These are phyloP conservation scores for Pyropia yezoensis DNA, from an alignment of 23 red algal species.

Conservation along the genomic window DNA sequence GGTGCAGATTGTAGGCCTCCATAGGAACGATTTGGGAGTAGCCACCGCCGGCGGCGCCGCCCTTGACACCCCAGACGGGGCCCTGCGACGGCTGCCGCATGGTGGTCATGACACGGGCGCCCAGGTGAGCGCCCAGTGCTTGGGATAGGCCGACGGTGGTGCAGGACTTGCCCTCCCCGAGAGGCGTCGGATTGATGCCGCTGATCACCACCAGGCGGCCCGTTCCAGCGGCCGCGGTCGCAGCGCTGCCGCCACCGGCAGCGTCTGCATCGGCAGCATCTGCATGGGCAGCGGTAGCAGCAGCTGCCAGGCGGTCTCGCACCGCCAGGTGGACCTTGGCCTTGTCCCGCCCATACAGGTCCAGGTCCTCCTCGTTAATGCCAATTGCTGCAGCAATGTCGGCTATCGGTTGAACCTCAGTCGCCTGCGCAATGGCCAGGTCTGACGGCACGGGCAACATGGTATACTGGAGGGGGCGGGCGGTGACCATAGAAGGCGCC, in stretches of 20 bases:
- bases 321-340: constrained; percentile 86
- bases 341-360: constrained; percentile 71
- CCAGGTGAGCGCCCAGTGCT: constrained; percentile 89
- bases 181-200: constrained; percentile 89
- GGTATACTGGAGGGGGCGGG: too few species aligned
- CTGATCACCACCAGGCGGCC: constrained; percentile 83
- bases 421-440: constrained; percentile 90
- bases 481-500: too few species aligned
- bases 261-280: too few species aligned
- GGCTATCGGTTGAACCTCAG: constrained; percentile 42
- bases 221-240: not conserved
- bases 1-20: constrained; percentile 97
- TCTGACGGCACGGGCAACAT: constrained; percentile 68
- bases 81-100: constrained; percentile 94
- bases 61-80: constrained; percentile 96
- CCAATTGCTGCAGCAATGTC: constrained; percentile 57
- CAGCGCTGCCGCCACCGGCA: too few species aligned
- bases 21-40: constrained; percentile 98
- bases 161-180: constrained; percentile 94
- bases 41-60: constrained; percentile 95
- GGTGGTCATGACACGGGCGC: constrained; percentile 80
- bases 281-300: not conserved
- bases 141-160: constrained; percentile 93
- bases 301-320: constrained; percentile 34
- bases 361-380: constrained; percentile 54